These are phyloP conservation scores for Pirum gemmata DNA, from an alignment of 78 protist genomes.

Conservation along the genomic window DNA sequence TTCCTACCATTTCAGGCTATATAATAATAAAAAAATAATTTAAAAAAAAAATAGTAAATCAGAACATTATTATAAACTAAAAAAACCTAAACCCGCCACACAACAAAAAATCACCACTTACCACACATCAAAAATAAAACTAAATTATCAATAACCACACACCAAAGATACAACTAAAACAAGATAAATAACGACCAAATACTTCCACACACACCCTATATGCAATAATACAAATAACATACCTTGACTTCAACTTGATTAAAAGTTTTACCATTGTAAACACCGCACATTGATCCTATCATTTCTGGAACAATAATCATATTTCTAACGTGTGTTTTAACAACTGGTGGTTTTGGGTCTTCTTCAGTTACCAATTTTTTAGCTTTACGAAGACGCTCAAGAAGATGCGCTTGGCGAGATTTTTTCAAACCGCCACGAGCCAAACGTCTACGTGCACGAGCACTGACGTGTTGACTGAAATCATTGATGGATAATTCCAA, in stretches of 20 bases:
- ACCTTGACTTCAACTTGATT: constrained; percentile 92
- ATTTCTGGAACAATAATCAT: constrained; percentile 98
- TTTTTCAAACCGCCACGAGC: constrained; percentile 79
- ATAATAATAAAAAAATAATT: too few species aligned
- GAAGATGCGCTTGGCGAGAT: constrained; percentile 61
- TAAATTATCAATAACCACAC: too few species aligned
- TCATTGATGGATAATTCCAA: constrained; percentile 76
- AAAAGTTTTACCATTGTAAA: constrained; percentile 98
- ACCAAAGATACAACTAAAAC: too few species aligned
- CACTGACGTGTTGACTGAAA: constrained; percentile 69
- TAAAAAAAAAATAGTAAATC: too few species aligned
- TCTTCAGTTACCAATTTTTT: constrained; percentile 8
- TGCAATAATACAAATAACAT: background rate
- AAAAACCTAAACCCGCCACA: too few species aligned
- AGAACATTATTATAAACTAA: too few species aligned
- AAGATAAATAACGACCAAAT: background rate
- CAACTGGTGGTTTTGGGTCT: constrained; percentile 80
- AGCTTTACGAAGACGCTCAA: constrained; percentile 85
- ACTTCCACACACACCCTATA: background rate
- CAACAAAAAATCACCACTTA: too few species aligned
- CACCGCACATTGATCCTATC: constrained; percentile 97
- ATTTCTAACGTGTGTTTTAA: constrained; percentile 97
- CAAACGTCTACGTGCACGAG: constrained; percentile 92
- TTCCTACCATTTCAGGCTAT: constrained; percentile 98
- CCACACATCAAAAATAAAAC: too few species aligned